Base-by-base conservation (phyloP, 2,329 filamentous ascomycete species). In the Colletotrichum abscissum region DNA sequence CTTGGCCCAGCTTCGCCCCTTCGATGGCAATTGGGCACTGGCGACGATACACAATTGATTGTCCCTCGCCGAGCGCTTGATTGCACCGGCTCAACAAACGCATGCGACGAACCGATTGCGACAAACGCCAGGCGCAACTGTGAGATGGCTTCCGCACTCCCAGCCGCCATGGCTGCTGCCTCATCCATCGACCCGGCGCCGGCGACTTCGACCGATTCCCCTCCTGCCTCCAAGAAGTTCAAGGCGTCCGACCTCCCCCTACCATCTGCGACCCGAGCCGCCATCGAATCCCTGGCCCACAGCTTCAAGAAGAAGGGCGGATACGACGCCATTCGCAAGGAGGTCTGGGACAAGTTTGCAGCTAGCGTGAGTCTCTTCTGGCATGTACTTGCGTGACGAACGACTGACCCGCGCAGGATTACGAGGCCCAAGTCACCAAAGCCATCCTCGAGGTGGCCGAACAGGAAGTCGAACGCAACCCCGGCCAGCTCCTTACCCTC, bases 231-330 rank as follows among this genome's bases (percentile, higher is more conserved):
- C 35, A 74, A 83, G 77, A 93, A 91, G 78, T 90, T 92, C 80
- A 94, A 94, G 81, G 90, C 93, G 3, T 92, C 92, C 0, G 94
- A 96, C 77, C 86, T 96, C 22, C 94, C 94, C 1, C 84, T 95
- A 24, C 89, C 93, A 5, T 92, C 92, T 3, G 88, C 91, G n/a
- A 94, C 94, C 65, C 88, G 93, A 75, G 88, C 89, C 1, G 91
- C 92, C 1, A 94, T 96, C 69, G 93, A 95, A 77, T 89, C 88
- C 19, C 88, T 96, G 26, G 90, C 93, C n/a, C 92, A 94, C 79
- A 92, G 89, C 12, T 96, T 95, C 85, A 95, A 95, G 83, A 96
- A 95, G 84, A 95, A 94, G 82, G 94, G 94, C 74, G 93, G 93
- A 70, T 97, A 95, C 79, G 94, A 97, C 82, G 86, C 88, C 16